Percentiles rank a stretch among this genome's conserved stretches.
These are phyloP conservation scores for Plantago coronopus DNA, from an alignment of 305 asterid species.

Conservation along the genomic window DNA sequence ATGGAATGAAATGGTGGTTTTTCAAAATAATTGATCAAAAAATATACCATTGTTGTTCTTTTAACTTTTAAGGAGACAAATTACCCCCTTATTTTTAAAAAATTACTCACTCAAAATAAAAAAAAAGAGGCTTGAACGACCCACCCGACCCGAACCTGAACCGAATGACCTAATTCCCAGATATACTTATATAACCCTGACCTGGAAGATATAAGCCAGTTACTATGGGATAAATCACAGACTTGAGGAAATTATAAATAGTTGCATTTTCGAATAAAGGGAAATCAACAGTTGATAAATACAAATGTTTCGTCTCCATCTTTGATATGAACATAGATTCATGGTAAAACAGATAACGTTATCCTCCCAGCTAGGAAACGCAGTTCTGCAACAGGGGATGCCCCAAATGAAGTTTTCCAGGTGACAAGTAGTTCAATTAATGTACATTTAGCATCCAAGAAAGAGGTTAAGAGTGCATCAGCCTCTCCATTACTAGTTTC, in stretches of 20 bases:
- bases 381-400: not conserved
- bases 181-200: too few species aligned
- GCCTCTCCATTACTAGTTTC: slow-evolving; percentile 79
- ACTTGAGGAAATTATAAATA: not conserved
- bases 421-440: not conserved
- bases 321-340: too few species aligned
- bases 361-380: not conserved
- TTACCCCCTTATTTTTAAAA: too few species aligned
- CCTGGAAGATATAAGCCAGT: not conserved
- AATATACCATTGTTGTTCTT: too few species aligned
- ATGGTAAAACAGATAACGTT: too few species aligned
- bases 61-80: too few species aligned
- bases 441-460: not conserved
- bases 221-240: not conserved
- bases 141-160: too few species aligned
- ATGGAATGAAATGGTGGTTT: too few species aligned
- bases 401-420: not conserved
- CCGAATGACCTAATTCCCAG: too few species aligned
- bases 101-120: too few species aligned
- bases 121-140: too few species aligned
- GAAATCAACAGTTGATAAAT: not conserved
- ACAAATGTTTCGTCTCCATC: not conserved
- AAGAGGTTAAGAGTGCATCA: slow-evolving; percentile 40
- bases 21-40: too few species aligned
- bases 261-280: not conserved